Evolutionary conservation across 2,329 filamentous ascomycete genomes (phyloP).

Genomic region (Clarireedia sp.): DNA sequence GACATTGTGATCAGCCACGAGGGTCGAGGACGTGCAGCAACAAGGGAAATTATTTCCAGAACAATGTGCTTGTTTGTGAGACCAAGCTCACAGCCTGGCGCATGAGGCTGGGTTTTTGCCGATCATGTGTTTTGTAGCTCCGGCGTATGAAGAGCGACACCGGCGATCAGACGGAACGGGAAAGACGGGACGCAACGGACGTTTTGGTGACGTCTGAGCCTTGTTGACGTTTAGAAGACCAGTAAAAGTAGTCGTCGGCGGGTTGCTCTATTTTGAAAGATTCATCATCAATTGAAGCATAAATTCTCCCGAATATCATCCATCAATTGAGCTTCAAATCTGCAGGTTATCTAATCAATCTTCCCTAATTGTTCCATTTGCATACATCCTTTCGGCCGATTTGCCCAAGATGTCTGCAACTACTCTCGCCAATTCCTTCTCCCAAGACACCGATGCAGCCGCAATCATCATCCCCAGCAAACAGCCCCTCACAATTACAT

Average conservation of each 20-base stretch:
- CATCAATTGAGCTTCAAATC: background rate
- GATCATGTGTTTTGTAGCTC: background rate
- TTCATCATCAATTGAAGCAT: background rate
- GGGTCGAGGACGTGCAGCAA: background rate
- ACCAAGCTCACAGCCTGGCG: conserved; percentile 11
- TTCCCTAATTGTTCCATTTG: background rate
- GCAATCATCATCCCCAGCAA: conserved; percentile 70
- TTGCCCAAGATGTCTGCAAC: conserved; percentile 22
- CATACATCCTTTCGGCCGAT: no score
- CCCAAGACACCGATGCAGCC: conserved; percentile 40
- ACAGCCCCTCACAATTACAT: conserved; percentile 59
- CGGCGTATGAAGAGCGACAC: background rate
- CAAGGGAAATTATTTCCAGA: background rate
- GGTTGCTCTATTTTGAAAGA: no score
- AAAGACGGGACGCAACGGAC: background rate
- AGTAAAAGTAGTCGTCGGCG: background rate
- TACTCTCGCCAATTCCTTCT: conserved; percentile 52
- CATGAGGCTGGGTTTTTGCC: conserved; percentile 5
- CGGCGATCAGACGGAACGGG: background rate
- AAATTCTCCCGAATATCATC: background rate
- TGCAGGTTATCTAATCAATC: background rate
- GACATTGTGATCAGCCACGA: conserved; percentile 20
- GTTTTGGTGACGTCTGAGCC: background rate
- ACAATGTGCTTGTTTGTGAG: background rate
- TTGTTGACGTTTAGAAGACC: background rate